Evolutionary conservation across 192 early-diverging fungal genomes (phyloP).

Genomic region (Podochytrium sp.): DNA sequence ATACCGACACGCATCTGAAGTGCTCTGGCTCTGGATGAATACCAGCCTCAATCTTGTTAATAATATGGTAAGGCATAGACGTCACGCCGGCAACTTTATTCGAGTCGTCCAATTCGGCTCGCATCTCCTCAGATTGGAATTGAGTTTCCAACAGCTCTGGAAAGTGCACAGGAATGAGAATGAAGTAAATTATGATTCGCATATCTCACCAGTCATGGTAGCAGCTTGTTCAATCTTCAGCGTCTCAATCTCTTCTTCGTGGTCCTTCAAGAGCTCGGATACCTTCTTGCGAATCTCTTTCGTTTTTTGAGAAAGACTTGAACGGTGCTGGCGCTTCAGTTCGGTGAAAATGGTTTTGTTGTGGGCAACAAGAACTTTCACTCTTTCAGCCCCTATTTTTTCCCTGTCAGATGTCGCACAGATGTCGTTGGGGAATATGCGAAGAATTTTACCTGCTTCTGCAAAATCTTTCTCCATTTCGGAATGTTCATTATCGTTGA

Average conservation of each 20-base stretch:
- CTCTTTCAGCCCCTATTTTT: too few relatives aligned
- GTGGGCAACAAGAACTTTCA: too few relatives aligned
- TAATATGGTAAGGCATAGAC: constrained; percentile 5
- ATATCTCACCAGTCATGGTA: constrained; percentile 25
- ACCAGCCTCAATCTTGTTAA: constrained; percentile 9
- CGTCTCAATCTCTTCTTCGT: constrained; percentile 28
- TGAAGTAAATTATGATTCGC: too few relatives aligned
- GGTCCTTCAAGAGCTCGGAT: constrained; percentile 31
- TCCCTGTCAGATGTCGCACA: background rate
- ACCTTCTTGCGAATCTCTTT: constrained; percentile 20
- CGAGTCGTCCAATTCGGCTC: background rate
- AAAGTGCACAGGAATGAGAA: too few relatives aligned
- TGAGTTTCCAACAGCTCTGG: constrained; percentile 26
- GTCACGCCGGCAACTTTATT: constrained; percentile 7
- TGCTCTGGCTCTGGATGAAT: background rate
- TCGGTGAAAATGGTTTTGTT: too few relatives aligned
- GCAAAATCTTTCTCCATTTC: too few relatives aligned
- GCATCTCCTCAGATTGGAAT: constrained; percentile 10
- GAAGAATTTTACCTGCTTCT: too few relatives aligned
- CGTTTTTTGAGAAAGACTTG: too few relatives aligned
- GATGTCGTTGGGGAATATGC: too few relatives aligned
- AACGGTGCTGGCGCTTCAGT: too few relatives aligned
- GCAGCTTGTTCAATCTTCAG: constrained; percentile 25
- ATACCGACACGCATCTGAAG: background rate
- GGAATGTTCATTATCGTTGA: too few relatives aligned